phyloP scores from a whole-genome alignment of 164 flowering plant species.

The Taxillus chinensis region DNA sequence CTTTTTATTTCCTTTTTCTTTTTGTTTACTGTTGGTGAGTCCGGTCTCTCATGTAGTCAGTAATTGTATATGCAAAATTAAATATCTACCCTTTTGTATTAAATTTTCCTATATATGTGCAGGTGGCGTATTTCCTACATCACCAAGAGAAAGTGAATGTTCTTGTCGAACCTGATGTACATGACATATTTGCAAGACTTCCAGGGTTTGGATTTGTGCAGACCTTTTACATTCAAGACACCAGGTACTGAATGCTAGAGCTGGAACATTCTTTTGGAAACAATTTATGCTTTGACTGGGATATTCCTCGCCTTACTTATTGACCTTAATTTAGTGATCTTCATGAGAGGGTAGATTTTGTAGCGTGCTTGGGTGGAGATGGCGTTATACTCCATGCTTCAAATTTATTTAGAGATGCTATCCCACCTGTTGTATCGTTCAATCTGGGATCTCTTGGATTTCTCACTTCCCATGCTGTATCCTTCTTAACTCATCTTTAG shows the following conservation, averaged over 20 bases:
- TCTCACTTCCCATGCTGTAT: slow-evolving; percentile 91
- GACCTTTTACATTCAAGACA: slow-evolving; percentile 91
- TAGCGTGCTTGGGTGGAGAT: slow-evolving; percentile 97
- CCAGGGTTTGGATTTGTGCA: slow-evolving; percentile 99
- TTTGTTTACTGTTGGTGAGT: no score
- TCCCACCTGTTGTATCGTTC: slow-evolving; percentile 96
- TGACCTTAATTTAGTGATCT: slow-evolving; percentile 59
- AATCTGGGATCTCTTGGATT: slow-evolving; percentile 99
- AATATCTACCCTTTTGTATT: background rate
- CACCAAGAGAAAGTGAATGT: slow-evolving; percentile 93
- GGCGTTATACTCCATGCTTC: slow-evolving; percentile 98
- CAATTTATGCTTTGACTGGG: background rate
- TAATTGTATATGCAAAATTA: no score
- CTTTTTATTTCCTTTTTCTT: no score
- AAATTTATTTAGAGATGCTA: slow-evolving; percentile 85
- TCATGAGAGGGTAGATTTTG: slow-evolving; percentile 94
- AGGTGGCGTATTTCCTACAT: slow-evolving; percentile 86
- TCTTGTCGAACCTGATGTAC: slow-evolving; percentile 97
- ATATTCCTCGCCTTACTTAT: slow-evolving; percentile 1
- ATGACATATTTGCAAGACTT: slow-evolving; percentile 93
- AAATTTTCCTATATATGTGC: slow-evolving; percentile 9
- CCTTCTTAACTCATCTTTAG: slow-evolving; percentile 11
- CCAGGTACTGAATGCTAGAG: slow-evolving; percentile 42
- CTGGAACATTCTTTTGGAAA: background rate
- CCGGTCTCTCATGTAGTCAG: no score